phyloP scores from a whole-genome alignment of 371 early-diverging fungal genomes.

The Fennellomyces sp. region DNA sequence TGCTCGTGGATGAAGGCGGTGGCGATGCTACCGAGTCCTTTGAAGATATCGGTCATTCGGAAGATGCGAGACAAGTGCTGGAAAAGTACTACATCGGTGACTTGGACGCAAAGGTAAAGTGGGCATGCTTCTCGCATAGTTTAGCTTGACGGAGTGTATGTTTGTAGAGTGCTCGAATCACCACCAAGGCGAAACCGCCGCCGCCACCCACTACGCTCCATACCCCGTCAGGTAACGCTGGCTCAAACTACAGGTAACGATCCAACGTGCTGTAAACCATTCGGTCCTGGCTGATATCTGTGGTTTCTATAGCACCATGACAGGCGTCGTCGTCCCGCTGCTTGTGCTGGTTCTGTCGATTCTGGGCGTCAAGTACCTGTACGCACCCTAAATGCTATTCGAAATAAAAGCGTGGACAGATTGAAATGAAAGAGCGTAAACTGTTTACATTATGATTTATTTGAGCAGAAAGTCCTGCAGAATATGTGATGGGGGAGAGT shows the following conservation, averaged over 20 bases:
- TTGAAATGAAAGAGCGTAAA: no score
- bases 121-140: constrained; percentile 13
- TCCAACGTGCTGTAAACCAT: background rate
- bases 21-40: constrained; percentile 91
- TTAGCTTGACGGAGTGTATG: background rate
- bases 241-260: background rate
- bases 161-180: background rate
- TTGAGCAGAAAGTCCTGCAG: no score
- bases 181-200: background rate
- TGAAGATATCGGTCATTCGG: constrained; percentile 95
- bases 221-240: background rate
- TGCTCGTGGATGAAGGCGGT: constrained; percentile 78
- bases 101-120: constrained; percentile 61
- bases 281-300: no score
- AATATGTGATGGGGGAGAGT: no score
- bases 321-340: background rate
- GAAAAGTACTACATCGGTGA: constrained; percentile 74
- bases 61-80: constrained; percentile 87
- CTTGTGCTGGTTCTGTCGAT: background rate
- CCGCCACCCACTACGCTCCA: background rate
- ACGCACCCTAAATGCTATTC: no score
- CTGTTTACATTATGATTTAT: no score
- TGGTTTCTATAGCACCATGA: background rate
- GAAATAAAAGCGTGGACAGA: no score
- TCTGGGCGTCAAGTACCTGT: background rate